Conservation (phyloP, 2,329 filamentous ascomycete genomes). For the Cladophialophora carrionii region DNA sequence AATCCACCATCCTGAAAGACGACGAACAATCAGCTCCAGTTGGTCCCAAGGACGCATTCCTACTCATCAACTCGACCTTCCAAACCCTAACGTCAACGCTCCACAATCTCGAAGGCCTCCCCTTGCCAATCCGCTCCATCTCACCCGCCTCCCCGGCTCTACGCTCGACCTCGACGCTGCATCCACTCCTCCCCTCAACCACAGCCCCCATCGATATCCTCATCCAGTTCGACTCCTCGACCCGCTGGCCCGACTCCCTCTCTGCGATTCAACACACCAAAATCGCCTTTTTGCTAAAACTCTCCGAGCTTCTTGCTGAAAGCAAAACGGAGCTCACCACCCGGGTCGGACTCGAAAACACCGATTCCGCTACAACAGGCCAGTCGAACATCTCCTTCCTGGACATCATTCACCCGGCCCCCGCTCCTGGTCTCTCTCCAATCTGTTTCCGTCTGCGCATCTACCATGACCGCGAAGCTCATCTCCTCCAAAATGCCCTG, state of each 20-base stretch:
- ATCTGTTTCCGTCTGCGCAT: slow-evolving; percentile 82
- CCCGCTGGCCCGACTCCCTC: slow-evolving; percentile 90
- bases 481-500: slow-evolving; percentile 74
- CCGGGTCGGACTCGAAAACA: slow-evolving; percentile 80
- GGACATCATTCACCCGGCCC: slow-evolving; percentile 72
- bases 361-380: slow-evolving; percentile 42
- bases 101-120: slow-evolving; percentile 80
- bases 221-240: slow-evolving; percentile 90
- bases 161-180: slow-evolving; percentile 65
- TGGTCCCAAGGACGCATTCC: slow-evolving; percentile 31
- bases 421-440: slow-evolving; percentile 46
- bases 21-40: slow-evolving; percentile 10
- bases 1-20: slow-evolving; percentile 22
- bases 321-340: slow-evolving; percentile 64
- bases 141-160: slow-evolving; percentile 72
- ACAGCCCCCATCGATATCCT: slow-evolving; percentile 70
- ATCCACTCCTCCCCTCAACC: slow-evolving; percentile 39
- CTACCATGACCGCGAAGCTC: slow-evolving; percentile 83
- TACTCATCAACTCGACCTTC: slow-evolving; percentile 56
- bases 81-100: slow-evolving; percentile 65
- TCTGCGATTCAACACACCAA: slow-evolving; percentile 92
- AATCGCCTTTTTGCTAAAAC: slow-evolving; percentile 77
- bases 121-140: slow-evolving; percentile 82
- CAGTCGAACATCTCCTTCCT: slow-evolving; percentile 50
- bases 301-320: slow-evolving; percentile 71